Percentiles rank a stretch among this genome's conserved stretches.
These are phyloP conservation scores for Penicillium lagena DNA, from an alignment of 495 filamentous ascomycete species.

Conservation along the genomic window DNA sequence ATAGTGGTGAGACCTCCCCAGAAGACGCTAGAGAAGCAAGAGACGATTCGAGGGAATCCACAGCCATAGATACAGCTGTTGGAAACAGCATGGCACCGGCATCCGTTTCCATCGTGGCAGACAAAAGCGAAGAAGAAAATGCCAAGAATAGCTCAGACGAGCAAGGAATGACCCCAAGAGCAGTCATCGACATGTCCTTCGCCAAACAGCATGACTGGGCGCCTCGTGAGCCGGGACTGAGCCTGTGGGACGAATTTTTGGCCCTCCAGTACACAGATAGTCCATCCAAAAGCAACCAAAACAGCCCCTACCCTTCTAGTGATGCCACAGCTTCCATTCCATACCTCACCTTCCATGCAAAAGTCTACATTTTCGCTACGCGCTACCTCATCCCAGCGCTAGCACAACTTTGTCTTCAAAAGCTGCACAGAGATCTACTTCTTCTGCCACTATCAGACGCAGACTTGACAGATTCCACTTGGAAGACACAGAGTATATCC, in stretches of 20 bases:
- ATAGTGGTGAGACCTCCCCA: slow-evolving; percentile 4
- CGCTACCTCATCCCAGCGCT: slow-evolving; percentile 39
- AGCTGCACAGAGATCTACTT: slow-evolving; percentile 33
- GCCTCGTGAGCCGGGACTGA: slow-evolving; percentile 26
- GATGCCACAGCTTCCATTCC: slow-evolving; percentile 11
- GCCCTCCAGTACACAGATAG: slow-evolving; percentile 30
- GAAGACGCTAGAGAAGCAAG: slow-evolving; percentile 5
- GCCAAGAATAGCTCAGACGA: background rate
- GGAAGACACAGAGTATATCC: slow-evolving; percentile 6
- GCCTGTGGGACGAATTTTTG: slow-evolving; percentile 36
- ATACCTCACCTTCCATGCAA: slow-evolving; percentile 41
- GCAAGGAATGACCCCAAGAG: slow-evolving; percentile 10
- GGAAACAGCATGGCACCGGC: background rate
- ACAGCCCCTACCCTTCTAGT: slow-evolving; percentile 6
- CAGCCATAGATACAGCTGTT: background rate
- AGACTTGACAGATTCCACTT: slow-evolving; percentile 6
- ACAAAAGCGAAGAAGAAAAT: background rate
- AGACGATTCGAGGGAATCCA: background rate
- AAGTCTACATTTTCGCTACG: slow-evolving; percentile 42
- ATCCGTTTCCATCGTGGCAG: background rate
- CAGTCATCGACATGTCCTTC: slow-evolving; percentile 39
- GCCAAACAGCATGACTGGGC: slow-evolving; percentile 27
- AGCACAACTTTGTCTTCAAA: slow-evolving; percentile 37
- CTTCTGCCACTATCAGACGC: slow-evolving; percentile 19
- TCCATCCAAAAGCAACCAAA: slow-evolving; percentile 3